A percentile compares a stretch with the other conserved stretches of the same genome.
Conservation (phyloP, 2,329 filamentous ascomycete genomes). For the Colletotrichum eremochloae region DNA sequence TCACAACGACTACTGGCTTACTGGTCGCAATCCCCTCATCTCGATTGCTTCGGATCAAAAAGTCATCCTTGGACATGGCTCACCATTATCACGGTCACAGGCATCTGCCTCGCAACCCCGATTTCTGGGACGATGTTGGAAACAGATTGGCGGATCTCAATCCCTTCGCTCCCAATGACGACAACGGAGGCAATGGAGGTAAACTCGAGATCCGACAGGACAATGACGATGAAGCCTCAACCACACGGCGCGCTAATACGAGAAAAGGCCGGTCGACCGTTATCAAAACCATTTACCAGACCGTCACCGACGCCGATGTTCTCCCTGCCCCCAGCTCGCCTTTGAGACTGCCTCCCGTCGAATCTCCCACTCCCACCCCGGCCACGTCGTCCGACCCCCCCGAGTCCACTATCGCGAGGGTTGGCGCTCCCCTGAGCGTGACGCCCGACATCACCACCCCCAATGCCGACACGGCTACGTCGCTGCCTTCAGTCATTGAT, state of each 20-base stretch:
- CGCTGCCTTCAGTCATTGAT: conserved; percentile 48
- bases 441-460: conserved; percentile 20
- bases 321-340: conserved; percentile 12
- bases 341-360: conserved; percentile 54
- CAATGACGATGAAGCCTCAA: conserved; percentile 22
- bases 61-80: conserved; percentile 27
- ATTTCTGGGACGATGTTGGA: conserved; percentile 39
- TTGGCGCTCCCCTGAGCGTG: conserved; percentile 22
- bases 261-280: conserved; percentile 46
- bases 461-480: conserved; percentile 13
- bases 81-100: conserved; percentile 38
- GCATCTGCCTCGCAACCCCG: conserved; percentile 36
- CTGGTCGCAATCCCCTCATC: conserved; percentile 10
- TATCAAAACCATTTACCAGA: conserved; percentile 57
- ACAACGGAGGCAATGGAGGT: conserved; percentile 31
- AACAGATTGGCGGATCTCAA: conserved; percentile 31
- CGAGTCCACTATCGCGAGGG: conserved; percentile 34
- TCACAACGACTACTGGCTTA: conserved; percentile 29
- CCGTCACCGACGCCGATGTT: conserved; percentile 43
- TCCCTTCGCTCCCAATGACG: conserved; percentile 32
- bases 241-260: conserved; percentile 38
- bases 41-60: neutral
- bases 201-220: conserved; percentile 32
- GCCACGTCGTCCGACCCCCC: conserved; percentile 2
- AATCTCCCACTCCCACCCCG: conserved; percentile 23